Percentiles rank a stretch among this genome's conserved stretches.
Conservation (phyloP, 495 filamentous ascomycete species). For the Podospora bellae-mahoneyi region DNA sequence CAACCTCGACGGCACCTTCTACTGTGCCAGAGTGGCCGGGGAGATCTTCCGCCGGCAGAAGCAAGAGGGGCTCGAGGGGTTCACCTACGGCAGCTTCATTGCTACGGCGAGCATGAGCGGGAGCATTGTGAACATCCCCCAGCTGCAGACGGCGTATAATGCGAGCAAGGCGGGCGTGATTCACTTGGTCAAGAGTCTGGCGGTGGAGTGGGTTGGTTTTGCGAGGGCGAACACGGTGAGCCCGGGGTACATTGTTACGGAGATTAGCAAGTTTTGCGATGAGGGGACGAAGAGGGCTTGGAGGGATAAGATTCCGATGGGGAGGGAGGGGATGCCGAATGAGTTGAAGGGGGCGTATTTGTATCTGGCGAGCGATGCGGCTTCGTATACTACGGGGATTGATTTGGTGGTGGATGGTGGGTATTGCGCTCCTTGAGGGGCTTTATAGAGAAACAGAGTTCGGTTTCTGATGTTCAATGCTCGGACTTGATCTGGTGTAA, state of each 20-base stretch:
- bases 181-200: conserved; percentile 79
- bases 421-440: conserved; percentile 43
- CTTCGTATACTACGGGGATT: conserved; percentile 77
- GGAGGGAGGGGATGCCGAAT: conserved; percentile 66
- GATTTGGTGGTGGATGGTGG: conserved; percentile 76
- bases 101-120: conserved; percentile 79
- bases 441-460: no score
- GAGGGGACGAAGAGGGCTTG: conserved; percentile 69
- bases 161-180: conserved; percentile 81
- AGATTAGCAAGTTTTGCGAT: conserved; percentile 71
- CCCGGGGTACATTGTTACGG: conserved; percentile 84
- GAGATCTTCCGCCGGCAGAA: conserved; percentile 59
- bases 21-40: conserved; percentile 75
- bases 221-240: conserved; percentile 79
- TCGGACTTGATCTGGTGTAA: background rate
- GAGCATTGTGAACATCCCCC: conserved; percentile 84
- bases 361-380: conserved; percentile 82
- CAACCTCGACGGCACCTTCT: conserved; percentile 79
- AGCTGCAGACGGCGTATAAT: conserved; percentile 83
- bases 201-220: conserved; percentile 84
- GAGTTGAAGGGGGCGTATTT: conserved; percentile 88
- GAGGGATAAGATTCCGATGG: conserved; percentile 81
- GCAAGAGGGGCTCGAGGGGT: conserved; percentile 63
- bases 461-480: conserved; percentile 12
- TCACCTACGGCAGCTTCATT: conserved; percentile 68